Evolutionary conservation across 2,329 filamentous ascomycete genomes (phyloP), one percentile per base, ranked within the genome.

Genomic region (Penicillium sp.): DNA sequence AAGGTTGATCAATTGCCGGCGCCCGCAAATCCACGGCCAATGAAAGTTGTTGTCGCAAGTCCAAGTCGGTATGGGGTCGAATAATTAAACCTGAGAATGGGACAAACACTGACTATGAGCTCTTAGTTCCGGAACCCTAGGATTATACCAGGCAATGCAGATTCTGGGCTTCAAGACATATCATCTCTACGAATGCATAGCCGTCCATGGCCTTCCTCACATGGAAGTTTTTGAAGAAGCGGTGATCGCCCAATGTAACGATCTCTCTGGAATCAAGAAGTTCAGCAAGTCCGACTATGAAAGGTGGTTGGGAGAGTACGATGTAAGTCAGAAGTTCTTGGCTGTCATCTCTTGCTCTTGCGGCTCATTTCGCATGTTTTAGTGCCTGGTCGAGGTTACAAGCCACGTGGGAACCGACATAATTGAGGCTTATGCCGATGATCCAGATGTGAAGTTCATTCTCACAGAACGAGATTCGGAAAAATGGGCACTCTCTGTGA

Each of bases 391-490:
- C 22, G 65, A 67, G 32, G 54, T 67, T 11, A 58, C 62, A 2
- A 62, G 60, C 22, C 64, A 58, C 3, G 22, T 65, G 10, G 62
- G 63, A 2, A 47, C 45, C 29, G 50, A 58, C 8, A 13, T 63
- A 2, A 43, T 67, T 1, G 47, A 59, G n/a, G 53, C 48, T 1
- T 66, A 67, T 31, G 52, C 51, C 2, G 16, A 59, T 3, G 65
- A 67, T 22, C 65, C 65, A 0, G 47, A 65, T 11, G 59, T 67
- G 4, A 67, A 67, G 16, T 66, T 67, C 24, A 66, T 67, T 11
- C 49, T 67, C 7, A 66, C 63, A 0, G 62, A 67, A 39, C 57
- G 65, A 14, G 18, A 39, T 13, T 63, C 65, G 0, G 49, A 61
- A 16, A 64, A 60, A 43, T 67, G 65, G 65, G 62, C 55, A 0